These are phyloP conservation scores for Suhomyces bolitotheri DNA, from an alignment of 1,139 yeast species.

Conservation along the genomic window DNA sequence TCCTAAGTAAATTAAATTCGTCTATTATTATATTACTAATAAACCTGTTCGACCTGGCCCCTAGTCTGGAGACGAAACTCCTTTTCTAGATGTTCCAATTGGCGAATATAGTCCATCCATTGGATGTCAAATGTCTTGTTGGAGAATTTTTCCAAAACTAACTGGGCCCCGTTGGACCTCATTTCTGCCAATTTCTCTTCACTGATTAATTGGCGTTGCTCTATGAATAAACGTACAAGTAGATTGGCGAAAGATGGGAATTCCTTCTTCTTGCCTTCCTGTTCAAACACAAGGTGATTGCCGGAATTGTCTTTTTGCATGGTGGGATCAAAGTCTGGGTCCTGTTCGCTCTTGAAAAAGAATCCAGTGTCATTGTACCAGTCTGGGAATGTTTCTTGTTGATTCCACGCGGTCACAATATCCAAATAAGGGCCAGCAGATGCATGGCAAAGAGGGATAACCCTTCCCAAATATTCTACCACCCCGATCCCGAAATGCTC, in stretches of 20 bases:
- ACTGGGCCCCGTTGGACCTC: conserved; percentile 51
- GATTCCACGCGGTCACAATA: conserved; percentile 51
- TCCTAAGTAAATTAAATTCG: too few relatives aligned
- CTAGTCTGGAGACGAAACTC: conserved; percentile 36
- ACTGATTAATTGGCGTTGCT: conserved; percentile 38
- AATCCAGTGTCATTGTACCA: conserved; percentile 62
- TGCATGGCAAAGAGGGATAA: conserved; percentile 87
- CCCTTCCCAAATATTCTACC: conserved; percentile 84
- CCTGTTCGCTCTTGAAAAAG: conserved; percentile 59
- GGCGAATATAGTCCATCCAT: conserved; percentile 56
- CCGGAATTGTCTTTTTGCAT: conserved; percentile 2
- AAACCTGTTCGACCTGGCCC: conserved; percentile 41
- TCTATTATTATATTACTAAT: conserved; percentile 25
- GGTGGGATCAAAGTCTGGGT: conserved; percentile 61
- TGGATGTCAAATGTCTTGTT: conserved; percentile 57
- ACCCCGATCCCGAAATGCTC: conserved; percentile 99
- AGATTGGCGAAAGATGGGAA: conserved; percentile 44
- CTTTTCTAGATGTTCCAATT: conserved; percentile 41
- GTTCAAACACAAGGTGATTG: background rate
- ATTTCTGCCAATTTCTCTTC: conserved; percentile 40
- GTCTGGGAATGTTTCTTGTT: conserved; percentile 13
- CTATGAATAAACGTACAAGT: conserved; percentile 40
- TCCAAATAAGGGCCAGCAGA: conserved; percentile 93
- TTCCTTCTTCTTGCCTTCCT: conserved; percentile 13
- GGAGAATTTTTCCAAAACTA: conserved; percentile 64